Base-by-base conservation (phyloP, 176 grass and related monocot genomes). In the Carex scoparia region DNA sequence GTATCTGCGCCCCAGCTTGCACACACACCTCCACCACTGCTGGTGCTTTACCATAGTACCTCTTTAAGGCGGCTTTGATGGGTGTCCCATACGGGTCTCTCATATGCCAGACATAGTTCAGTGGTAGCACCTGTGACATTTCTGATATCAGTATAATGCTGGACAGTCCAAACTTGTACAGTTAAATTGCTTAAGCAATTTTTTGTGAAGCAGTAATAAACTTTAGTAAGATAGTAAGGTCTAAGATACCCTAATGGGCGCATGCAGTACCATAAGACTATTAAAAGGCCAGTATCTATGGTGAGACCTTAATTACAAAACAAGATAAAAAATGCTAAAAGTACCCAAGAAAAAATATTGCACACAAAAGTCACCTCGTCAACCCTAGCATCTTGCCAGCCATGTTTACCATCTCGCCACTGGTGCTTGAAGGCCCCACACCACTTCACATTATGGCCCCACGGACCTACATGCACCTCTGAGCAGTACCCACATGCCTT, bases 401-500 rank as follows among this genome's bases (percentile, higher is more conserved):
- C 95, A 3, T 95, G 93, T 65, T 98, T 98, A 23, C 96, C 96
- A 1, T 98, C 93, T 18, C 91, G 84, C 93, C 93, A 95, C 65
- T 98, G 96, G 85, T 98, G 96, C 87, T 95, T 98, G 91, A 93
- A 98, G 70, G 93, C 93, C 19, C 96, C 93, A 0, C 96, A 95
- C 54, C 93, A 92, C 84, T 98, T 98, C 64, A 83, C 93, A 86
- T 98, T 92, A 77, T 98, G 93, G 11, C 93, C 93, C 91, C 93
- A 95, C 55, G 93, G 93, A n/a, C 96, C 93, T 3, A 94, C 85
- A 6, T 98, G 92, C 46, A 98, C 91, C 83, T 98, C 95, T 16
- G 95, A 93, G 85, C 95, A 94, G 84, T 94, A 94, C 28, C 92
- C 95, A 8, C 95, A 95, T 30, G 95, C 88, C 82, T 93, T 98